Evolutionary conservation across 805 yeast genomes (phyloP).

Genomic region (Diddensiella transvaalensis): DNA sequence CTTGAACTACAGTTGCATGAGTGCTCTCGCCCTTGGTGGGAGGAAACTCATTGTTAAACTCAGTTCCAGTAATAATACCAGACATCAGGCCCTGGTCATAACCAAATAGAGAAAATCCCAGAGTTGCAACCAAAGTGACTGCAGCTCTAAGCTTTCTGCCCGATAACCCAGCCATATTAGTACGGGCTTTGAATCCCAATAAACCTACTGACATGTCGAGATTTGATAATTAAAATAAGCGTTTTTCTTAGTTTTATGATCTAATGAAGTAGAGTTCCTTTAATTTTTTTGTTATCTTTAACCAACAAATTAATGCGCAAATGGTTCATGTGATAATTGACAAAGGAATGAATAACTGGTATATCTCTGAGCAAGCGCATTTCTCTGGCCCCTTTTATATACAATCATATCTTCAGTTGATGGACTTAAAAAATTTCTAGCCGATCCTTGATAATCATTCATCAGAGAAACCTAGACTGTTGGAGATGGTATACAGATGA

Average conservation of each 20-base stretch:
- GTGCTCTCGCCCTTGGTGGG: constrained; percentile 42
- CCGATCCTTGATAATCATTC: too few species aligned
- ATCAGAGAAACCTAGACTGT: too few species aligned
- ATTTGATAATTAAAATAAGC: not conserved
- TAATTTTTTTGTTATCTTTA: too few species aligned
- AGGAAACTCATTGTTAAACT: constrained; percentile 64
- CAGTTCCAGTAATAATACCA: constrained; percentile 45
- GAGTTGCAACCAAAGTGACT: constrained; percentile 57
- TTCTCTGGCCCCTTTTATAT: too few species aligned
- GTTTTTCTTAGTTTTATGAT: not conserved
- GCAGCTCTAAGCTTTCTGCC: constrained; percentile 51
- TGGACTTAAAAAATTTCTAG: too few species aligned
- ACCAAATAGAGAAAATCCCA: constrained; percentile 68
- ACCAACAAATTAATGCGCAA: not conserved
- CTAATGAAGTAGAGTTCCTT: not conserved
- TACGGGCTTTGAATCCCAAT: constrained; percentile 20
- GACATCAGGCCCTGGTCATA: constrained; percentile 77
- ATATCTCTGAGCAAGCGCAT: too few species aligned
- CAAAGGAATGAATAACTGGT: not conserved
- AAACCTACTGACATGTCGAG: not conserved
- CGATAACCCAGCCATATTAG: constrained; percentile 52
- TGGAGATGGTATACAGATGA: too few species aligned
- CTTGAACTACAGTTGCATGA: constrained; percentile 50
- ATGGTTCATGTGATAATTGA: not conserved
- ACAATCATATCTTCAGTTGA: too few species aligned